A percentile compares a stretch with the other conserved stretches of the same genome.
Evolutionary conservation across 1,284 basidiomycete species (phyloP).

Genomic region (Tylopilus orsonianus): DNA sequence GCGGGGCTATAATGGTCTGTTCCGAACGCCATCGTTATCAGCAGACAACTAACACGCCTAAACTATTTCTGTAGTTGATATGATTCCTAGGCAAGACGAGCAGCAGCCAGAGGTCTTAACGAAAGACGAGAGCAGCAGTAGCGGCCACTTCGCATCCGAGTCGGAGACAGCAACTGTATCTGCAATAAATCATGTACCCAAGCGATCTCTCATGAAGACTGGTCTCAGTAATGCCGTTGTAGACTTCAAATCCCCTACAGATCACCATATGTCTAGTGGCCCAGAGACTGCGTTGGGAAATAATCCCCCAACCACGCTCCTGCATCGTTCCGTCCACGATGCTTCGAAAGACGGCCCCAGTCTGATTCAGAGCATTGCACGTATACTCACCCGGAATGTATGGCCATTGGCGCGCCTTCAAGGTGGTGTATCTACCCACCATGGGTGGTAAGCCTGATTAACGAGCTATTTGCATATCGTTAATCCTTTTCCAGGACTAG

Average conservation of each 20-base stretch:
- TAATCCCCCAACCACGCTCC: too few species aligned
- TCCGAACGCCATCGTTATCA: too few species aligned
- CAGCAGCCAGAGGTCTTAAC: not conserved
- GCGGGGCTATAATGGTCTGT: slow-evolving; percentile 53
- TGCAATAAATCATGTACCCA: not conserved
- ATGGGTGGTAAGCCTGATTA: slow-evolving; percentile 1
- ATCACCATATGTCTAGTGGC: too few species aligned
- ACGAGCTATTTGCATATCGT: not conserved
- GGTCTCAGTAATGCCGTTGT: not conserved
- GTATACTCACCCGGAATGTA: too few species aligned
- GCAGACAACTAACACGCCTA: not conserved
- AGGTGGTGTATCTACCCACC: too few species aligned
- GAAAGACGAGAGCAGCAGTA: not conserved
- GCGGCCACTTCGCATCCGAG: not conserved
- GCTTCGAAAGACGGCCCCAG: too few species aligned
- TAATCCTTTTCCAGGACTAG: not conserved
- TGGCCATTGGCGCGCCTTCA: too few species aligned
- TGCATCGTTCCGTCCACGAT: too few species aligned
- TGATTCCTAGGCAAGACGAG: not conserved
- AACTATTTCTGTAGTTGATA: not conserved
- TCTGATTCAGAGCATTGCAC: too few species aligned
- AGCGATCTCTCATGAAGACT: not conserved
- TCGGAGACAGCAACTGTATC: not conserved
- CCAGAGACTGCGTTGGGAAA: too few species aligned
- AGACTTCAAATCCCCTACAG: not conserved